phyloP scores from a whole-genome alignment of 129 eudicot genomes.

The Cynara cardunculus region DNA sequence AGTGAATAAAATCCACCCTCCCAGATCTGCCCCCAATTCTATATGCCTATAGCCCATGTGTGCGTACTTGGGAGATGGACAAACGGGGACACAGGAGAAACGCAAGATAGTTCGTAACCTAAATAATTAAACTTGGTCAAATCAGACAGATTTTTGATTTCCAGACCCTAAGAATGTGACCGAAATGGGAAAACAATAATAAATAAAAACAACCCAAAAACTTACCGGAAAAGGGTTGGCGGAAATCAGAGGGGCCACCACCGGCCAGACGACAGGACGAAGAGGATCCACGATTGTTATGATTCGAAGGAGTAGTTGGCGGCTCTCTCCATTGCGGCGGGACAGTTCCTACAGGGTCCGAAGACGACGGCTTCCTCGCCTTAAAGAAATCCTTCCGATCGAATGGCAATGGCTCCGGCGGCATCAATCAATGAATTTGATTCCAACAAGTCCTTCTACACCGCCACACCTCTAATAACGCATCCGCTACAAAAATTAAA shows the following conservation, averaged over 20 bases:
- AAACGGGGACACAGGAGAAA: not conserved
- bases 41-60: constrained; percentile 1
- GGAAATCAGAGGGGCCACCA: constrained; percentile 17
- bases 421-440: constrained; percentile 51
- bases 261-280: constrained; percentile 13
- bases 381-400: constrained; percentile 79
- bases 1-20: constrained; percentile 3
- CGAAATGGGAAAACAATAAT: not conserved
- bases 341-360: constrained; percentile 23
- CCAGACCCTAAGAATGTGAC: not conserved
- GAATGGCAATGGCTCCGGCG: constrained; percentile 81
- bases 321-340: constrained; percentile 50
- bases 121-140: not conserved
- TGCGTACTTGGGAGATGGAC: not conserved
- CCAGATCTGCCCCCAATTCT: constrained; percentile 45
- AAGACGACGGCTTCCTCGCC: constrained; percentile 44
- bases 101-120: not conserved
- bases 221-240: constrained; percentile 42
- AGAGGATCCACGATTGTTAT: constrained; percentile 21
- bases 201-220: not conserved
- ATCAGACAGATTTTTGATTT: not conserved
- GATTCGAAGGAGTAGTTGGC: constrained; percentile 26
- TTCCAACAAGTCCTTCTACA: not conserved
- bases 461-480: constrained; percentile 8
- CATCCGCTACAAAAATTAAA: not conserved